phyloP scores from a whole-genome alignment of 2,329 filamentous ascomycete species.

The Penicillium oxalicum region DNA sequence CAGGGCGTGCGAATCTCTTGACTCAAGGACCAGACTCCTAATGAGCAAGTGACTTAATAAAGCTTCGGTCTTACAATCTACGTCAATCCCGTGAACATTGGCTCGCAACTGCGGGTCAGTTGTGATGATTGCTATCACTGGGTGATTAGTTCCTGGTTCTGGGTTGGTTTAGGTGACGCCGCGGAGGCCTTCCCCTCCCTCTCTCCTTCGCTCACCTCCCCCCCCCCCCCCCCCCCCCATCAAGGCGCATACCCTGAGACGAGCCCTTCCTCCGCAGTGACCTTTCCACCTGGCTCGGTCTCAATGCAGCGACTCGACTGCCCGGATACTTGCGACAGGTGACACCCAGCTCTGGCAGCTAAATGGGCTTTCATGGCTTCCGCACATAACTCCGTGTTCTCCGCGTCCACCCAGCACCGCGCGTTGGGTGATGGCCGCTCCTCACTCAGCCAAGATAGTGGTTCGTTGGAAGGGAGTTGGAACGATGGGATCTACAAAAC shows the following conservation, averaged over 20 bases:
- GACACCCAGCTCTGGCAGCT: slow-evolving; percentile 32
- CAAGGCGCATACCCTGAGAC: slow-evolving; percentile 6
- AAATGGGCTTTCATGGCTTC: slow-evolving; percentile 44
- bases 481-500: slow-evolving; percentile 28
- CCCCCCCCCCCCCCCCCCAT: slow-evolving; percentile 6
- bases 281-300: slow-evolving; percentile 12
- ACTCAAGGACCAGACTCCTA: slow-evolving; percentile 2
- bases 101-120: neutral
- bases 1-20: slow-evolving; percentile 9
- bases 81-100: too few relatives aligned
- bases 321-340: slow-evolving; percentile 27
- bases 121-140: slow-evolving; percentile 9
- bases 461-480: slow-evolving; percentile 36
- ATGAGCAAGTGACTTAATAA: too few relatives aligned
- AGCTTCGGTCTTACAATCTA: too few relatives aligned
- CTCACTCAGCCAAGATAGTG: slow-evolving; percentile 36
- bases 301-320: slow-evolving; percentile 30
- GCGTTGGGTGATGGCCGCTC: slow-evolving; percentile 33
- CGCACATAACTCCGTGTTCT: slow-evolving; percentile 39
- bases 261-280: slow-evolving; percentile 20
- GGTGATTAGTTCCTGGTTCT: slow-evolving; percentile 10
- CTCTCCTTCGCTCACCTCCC: slow-evolving; percentile 16
- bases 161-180: slow-evolving; percentile 15
- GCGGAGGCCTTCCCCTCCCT: slow-evolving; percentile 12
- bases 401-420: slow-evolving; percentile 38